Evolutionary conservation across 2,329 filamentous ascomycete genomes (phyloP), one percentile per base, ranked within the genome.

Genomic region (Cercospora janseana): DNA sequence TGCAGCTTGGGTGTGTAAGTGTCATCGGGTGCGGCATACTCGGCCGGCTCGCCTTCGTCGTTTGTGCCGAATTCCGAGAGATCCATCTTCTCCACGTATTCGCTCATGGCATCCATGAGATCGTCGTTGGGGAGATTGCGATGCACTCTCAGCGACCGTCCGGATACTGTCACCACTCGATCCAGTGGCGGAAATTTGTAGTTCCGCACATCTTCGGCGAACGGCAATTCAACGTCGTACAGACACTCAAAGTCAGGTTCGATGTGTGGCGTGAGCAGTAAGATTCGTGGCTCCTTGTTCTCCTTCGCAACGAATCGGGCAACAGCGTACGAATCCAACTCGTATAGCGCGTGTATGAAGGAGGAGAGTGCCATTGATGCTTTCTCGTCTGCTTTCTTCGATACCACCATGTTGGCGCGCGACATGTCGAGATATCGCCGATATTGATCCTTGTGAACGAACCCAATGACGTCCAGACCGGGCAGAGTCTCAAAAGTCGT

Each of bases 71-170:
- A 82, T 0, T 69, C 76, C 1, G 85, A 86, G 2, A 98, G 74
- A 62, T 96, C 91, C 92, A 98, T 95, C 6, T 81, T 82, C 66
- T 97, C 89, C 6, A 98, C 89, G 60, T 92, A 97, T 56, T 88
- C 82, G 66, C 84, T 86, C 91, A 98, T 97, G 1, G 89, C 86
- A 41, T 85, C 73, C 46, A 81, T 78, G 18, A 98, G 76, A 24
- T 87, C 81, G 2, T 87, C 78, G 7, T 75, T 84, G 0, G 93
- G 93, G 2, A 98, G 75, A 52, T 94, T 84, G 27, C 88, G 85
- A 63, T 98, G 91, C 60, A 92, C 83, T 8, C 81, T 87, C 41
- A 96, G 74, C 6, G 80, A 79, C 57, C 88, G 87, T 1, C 92
- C 92, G 8, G 84, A 89, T n/a, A 94, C 79, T 0, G 91, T 96